Conservation (phyloP, 108 stramenopile species). For the Cyclotella kingstonii region DNA sequence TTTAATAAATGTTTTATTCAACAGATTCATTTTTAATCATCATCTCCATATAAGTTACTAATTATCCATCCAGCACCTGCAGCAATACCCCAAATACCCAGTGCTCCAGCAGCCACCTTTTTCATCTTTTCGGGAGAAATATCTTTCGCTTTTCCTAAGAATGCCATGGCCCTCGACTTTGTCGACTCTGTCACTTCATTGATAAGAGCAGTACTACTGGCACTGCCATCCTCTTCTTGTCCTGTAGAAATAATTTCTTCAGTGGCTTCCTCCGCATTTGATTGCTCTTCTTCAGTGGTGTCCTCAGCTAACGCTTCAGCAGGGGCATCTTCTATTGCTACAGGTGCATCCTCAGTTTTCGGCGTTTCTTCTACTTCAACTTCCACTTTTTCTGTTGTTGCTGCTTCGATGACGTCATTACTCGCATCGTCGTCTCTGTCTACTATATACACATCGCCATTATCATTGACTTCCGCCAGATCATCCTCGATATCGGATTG, state of each 20-base stretch:
- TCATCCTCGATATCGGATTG: conserved; percentile 11
- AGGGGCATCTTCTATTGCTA: neutral
- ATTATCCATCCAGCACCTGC: conserved; percentile 54
- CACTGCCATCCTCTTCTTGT: neutral
- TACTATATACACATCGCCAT: conserved; percentile 26
- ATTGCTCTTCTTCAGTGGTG: conserved; percentile 1
- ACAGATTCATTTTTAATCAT: conserved; percentile 2
- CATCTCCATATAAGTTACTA: conserved; percentile 37
- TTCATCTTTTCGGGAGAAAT: conserved; percentile 45
- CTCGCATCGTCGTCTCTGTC: conserved; percentile 3
- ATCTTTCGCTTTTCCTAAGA: conserved; percentile 35
- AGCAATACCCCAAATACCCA: conserved; percentile 59
- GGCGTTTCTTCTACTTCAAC: neutral
- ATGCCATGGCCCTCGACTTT: conserved; percentile 27
- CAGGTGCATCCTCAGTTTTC: conserved; percentile 3
- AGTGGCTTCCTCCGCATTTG: conserved; percentile 13
- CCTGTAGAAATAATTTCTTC: conserved; percentile 11
- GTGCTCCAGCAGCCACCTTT: conserved; percentile 54
- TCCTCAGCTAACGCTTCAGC: conserved; percentile 6
- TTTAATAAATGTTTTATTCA: too few species aligned
- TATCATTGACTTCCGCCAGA: conserved; percentile 22
- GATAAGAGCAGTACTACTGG: conserved; percentile 7
- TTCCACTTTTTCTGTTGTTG: neutral
- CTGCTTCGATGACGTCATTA: conserved; percentile 4
- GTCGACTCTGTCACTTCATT: conserved; percentile 20